Base-by-base conservation (phyloP, 2,329 filamentous ascomycete genomes). In the Peltaster fructicola region DNA sequence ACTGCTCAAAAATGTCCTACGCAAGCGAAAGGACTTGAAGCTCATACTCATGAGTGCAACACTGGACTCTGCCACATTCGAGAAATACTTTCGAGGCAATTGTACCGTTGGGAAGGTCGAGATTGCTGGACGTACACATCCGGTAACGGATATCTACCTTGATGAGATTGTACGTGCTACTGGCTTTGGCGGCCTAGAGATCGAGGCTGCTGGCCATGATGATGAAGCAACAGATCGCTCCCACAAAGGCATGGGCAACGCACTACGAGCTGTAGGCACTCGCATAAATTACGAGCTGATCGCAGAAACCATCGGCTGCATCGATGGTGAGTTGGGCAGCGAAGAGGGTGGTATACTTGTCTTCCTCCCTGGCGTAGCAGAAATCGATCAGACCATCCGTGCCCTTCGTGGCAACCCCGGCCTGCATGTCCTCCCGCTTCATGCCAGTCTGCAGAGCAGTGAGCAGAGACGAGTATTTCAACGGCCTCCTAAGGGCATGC, bases 31-130 rank as follows among this genome's bases (percentile, higher is more conserved):
- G 39, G 78, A 90, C 34, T 63, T 95, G 17, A 92, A 85, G 49
- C 65, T 95, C 19, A 72, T 98, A 8, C 61, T 98, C 17, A 98
- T 98, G 88, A 92, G 81, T 51, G 85, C 85, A 2, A 98, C 85
- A 1, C 67, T 95, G 3, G 84, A 98, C 50, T 82, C 85, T 2
- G 66, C 72, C 1, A 71, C 82, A 0, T 95, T 95, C 49, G 71
- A 71, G 36, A 57, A 69, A 28, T 95, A 95, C 50, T 95, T 95
- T 53, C 63, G 60, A 4, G 35, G 33, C 7, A 31, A 26, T 6
- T 43, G 37, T 4, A 42, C 30, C 7, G 84, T 95, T 15, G 81
- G 79, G 6, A 58, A 72, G 30, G 75, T 95, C 7, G 75, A 91
- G 45, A 93, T 95, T 36, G 65, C 77, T 23, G 85, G 88, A 1